Evolutionary conservation across 1,284 basidiomycete species (phyloP).

Genomic region (Puccinia horiana): DNA sequence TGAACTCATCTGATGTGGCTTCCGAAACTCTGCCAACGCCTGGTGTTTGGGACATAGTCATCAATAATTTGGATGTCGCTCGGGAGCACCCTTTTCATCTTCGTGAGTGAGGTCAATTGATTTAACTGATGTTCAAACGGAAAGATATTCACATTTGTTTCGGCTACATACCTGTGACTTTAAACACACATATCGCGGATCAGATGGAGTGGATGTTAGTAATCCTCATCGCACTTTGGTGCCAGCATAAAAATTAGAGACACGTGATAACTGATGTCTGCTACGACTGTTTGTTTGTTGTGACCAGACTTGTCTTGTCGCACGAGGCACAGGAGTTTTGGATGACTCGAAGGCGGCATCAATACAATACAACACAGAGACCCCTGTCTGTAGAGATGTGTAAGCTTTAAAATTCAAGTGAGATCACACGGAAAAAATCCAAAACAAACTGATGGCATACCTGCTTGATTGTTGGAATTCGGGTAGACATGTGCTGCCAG

Average conservation of each 20-base stretch:
- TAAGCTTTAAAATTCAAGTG: background rate
- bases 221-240: background rate
- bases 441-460: background rate
- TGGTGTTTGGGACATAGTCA: slow-evolving; percentile 54
- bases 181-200: background rate
- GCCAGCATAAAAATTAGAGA: background rate
- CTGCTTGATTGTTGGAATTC: background rate
- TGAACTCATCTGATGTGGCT: slow-evolving; percentile 39
- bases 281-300: background rate
- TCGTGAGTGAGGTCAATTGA: slow-evolving; percentile 31
- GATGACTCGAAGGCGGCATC: slow-evolving; percentile 50
- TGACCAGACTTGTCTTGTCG: slow-evolving; percentile 55
- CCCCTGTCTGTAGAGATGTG: slow-evolving; percentile 59
- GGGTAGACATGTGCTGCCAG: slow-evolving; percentile 38
- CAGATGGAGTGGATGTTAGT: slow-evolving; percentile 33
- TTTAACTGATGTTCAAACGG: slow-evolving; percentile 43
- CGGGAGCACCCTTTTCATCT: slow-evolving; percentile 59
- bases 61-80: slow-evolving; percentile 58
- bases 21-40: slow-evolving; percentile 50
- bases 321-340: slow-evolving; percentile 56
- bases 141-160: background rate
- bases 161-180: background rate
- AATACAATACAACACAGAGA: slow-evolving; percentile 54
- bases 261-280: background rate
- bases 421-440: background rate